A percentile compares a stretch with the other conserved stretches of the same genome.
Evolutionary conservation across 1,139 yeast species (phyloP).

Genomic region (Saccharomyces hybrid): DNA sequence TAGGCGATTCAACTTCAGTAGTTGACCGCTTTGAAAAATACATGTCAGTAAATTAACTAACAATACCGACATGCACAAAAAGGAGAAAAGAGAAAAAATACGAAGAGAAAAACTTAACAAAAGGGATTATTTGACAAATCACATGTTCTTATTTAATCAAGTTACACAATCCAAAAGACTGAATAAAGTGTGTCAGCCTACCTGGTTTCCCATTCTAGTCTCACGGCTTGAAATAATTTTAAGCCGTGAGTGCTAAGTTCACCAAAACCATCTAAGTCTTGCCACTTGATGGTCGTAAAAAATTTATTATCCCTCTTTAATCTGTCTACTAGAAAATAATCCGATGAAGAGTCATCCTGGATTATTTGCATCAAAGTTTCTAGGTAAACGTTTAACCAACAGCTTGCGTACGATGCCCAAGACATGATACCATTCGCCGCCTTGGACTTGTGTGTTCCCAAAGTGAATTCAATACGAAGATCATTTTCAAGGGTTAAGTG

Average conservation of each 20-base stretch:
- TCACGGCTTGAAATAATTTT: conserved; percentile 44
- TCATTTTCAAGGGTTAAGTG: conserved; percentile 12
- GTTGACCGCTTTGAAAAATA: neutral
- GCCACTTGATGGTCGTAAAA: conserved; percentile 39
- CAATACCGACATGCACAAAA: neutral
- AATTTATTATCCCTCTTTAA: conserved; percentile 17
- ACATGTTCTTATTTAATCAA: neutral
- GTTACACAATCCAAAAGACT: neutral
- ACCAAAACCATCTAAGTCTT: conserved; percentile 59
- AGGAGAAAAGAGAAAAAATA: neutral
- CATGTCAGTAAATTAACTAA: neutral
- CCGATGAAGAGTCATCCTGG: neutral
- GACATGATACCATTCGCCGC: conserved; percentile 16
- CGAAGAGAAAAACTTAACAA: neutral
- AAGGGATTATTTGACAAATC: neutral
- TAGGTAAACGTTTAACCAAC: conserved; percentile 37
- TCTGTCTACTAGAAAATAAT: conserved; percentile 6
- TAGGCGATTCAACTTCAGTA: neutral
- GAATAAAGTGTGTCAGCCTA: neutral
- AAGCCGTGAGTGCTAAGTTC: conserved; percentile 54
- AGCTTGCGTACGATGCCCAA: conserved; percentile 23
- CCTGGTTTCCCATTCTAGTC: conserved; percentile 17
- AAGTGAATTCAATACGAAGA: conserved; percentile 20
- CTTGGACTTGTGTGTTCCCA: conserved; percentile 7
- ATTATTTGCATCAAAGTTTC: conserved; percentile 24